Evolutionary conservation across 345 rosid genomes (phyloP).

Genomic region (Gossypium herbaceum): DNA sequence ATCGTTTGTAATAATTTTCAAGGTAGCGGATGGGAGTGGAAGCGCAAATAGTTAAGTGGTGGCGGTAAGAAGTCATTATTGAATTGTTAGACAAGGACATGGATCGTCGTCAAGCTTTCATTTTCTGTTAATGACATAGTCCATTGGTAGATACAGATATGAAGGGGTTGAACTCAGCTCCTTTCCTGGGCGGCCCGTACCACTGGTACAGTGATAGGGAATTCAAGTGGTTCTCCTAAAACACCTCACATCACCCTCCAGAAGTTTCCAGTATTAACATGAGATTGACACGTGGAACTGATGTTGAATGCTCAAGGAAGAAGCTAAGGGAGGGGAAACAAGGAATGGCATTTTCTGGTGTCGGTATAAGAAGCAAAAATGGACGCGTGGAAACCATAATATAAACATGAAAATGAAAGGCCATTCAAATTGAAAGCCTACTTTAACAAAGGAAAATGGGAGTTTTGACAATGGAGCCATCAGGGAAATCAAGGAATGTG

Average conservation of each 20-base stretch:
- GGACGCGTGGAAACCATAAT: conserved; percentile 17
- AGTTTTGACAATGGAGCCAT: conserved; percentile 9
- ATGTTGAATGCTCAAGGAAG: neutral
- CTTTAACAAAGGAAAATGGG: too few relatives aligned
- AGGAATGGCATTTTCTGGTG: neutral
- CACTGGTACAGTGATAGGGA: neutral
- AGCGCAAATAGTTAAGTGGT: too few relatives aligned
- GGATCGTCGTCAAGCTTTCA: too few relatives aligned
- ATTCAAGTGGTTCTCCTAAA: neutral
- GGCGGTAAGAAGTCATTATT: too few relatives aligned
- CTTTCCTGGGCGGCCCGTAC: neutral
- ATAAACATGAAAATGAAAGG: conserved; percentile 20
- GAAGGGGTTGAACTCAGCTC: neutral
- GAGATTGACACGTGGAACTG: conserved; percentile 15
- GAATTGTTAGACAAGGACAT: too few relatives aligned
- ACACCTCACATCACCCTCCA: neutral
- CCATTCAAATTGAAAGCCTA: neutral
- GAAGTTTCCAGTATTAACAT: conserved; percentile 15
- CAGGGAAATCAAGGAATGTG: neutral
- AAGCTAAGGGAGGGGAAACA: neutral
- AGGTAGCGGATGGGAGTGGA: too few relatives aligned
- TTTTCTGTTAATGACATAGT: too few relatives aligned
- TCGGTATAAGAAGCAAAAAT: conserved; percentile 2
- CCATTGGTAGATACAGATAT: too few relatives aligned
- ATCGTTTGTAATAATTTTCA: too few relatives aligned